Evolutionary conservation across 163 green algal genomes (phyloP).

Genomic region (Chloroidium sp.): DNA sequence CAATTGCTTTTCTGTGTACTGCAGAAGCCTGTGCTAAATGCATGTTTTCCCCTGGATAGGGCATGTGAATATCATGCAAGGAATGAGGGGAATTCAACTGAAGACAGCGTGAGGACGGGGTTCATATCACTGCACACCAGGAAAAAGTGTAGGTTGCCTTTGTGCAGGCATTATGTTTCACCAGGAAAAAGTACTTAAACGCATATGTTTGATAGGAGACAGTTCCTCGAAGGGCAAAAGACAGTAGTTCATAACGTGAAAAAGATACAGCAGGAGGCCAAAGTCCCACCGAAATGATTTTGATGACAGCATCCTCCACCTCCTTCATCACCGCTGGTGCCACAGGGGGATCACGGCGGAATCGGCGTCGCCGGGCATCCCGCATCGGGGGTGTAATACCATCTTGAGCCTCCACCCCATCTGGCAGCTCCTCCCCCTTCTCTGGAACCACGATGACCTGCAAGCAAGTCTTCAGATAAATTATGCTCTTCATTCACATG

Average conservation of each 20-base stretch:
- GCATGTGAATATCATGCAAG: too few species aligned
- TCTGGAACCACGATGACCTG: conserved; percentile 21
- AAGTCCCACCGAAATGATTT: conserved; percentile 36
- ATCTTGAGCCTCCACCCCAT: conserved; percentile 36
- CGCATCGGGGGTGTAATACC: conserved; percentile 70
- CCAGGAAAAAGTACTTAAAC: too few species aligned
- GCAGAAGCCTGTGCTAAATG: too few species aligned
- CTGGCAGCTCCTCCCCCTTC: background rate
- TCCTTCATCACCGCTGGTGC: conserved; percentile 23
- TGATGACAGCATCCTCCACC: conserved; percentile 54
- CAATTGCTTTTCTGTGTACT: too few species aligned
- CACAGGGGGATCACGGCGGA: conserved; percentile 35
- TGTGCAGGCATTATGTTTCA: too few species aligned
- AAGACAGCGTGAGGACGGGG: too few species aligned
- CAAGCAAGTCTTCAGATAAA: background rate
- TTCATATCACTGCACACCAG: too few species aligned
- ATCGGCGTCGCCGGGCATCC: conserved; percentile 48
- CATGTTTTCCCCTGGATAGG: too few species aligned
- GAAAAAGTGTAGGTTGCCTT: too few species aligned
- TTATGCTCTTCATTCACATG: too few species aligned
- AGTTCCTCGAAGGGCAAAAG: background rate
- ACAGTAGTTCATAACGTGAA: background rate
- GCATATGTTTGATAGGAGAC: background rate
- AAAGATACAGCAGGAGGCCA: background rate
- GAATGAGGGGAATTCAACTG: too few species aligned